These are phyloP conservation scores for Crucihimalaya himalaica DNA, from an alignment of 345 rosid genomes.

Conservation along the genomic window DNA sequence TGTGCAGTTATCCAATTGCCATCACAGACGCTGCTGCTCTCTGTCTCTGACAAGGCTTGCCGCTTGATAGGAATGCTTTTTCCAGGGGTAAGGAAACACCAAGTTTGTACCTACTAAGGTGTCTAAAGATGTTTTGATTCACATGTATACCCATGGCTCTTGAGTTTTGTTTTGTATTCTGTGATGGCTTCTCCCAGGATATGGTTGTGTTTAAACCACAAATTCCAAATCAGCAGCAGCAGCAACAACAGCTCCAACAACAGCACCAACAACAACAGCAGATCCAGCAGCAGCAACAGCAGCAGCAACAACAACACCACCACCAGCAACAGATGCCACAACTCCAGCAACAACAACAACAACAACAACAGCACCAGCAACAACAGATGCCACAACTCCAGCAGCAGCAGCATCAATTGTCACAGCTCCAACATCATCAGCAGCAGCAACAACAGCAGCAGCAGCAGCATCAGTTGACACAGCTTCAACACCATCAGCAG, in stretches of 20 bases:
- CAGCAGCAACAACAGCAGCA: constrained; percentile 42
- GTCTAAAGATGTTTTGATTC: not conserved
- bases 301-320: constrained; percentile 43
- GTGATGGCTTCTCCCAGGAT: constrained; percentile 54
- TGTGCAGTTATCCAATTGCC: constrained; percentile 98
- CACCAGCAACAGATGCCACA: constrained; percentile 49
- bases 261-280: constrained; percentile 40
- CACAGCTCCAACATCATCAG: constrained; percentile 47
- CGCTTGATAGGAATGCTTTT: constrained; percentile 98
- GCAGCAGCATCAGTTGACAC: constrained; percentile 39
- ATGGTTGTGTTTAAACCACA: constrained; percentile 97
- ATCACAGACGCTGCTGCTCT: constrained; percentile 87
- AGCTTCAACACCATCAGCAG: constrained; percentile 47
- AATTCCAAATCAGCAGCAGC: constrained; percentile 64
- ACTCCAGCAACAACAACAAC: constrained; percentile 43
- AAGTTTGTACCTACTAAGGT: not conserved
- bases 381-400: constrained; percentile 47
- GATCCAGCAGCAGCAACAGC: constrained; percentile 38
- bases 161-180: constrained; percentile 4
- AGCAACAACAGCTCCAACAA: constrained; percentile 24
- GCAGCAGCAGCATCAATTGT: constrained; percentile 46
- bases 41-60: constrained; percentile 92
- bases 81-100: constrained; percentile 73
- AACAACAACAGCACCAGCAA: constrained; percentile 45
- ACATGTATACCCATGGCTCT: not conserved